phyloP scores from a whole-genome alignment of 257 asterid genomes.

The Apocynum venetum region DNA sequence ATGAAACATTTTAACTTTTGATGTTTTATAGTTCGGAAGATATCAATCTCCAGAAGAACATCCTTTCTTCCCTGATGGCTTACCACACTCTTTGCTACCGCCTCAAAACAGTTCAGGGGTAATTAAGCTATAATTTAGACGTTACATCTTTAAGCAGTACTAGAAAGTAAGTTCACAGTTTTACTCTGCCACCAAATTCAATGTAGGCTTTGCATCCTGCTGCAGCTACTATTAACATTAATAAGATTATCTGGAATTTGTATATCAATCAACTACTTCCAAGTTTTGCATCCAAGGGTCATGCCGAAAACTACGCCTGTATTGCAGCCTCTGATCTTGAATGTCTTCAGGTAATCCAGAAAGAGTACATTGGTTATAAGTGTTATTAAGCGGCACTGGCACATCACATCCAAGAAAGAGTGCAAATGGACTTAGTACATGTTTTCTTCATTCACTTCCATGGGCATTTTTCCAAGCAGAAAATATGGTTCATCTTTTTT shows the following conservation, averaged over 20 bases:
- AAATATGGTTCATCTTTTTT: no score
- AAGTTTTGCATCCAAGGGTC: slow-evolving; percentile 41
- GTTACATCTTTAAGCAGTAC: background rate
- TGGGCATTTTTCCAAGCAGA: no score
- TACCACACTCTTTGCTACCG: slow-evolving; percentile 46
- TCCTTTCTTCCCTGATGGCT: slow-evolving; percentile 58
- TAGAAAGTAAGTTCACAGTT: background rate
- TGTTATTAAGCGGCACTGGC: background rate
- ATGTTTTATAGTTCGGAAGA: slow-evolving; percentile 57
- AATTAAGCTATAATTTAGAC: background rate
- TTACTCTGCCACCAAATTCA: background rate
- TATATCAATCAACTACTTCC: slow-evolving; percentile 61
- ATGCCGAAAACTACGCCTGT: slow-evolving; percentile 44
- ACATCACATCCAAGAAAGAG: background rate
- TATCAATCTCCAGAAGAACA: slow-evolving; percentile 64
- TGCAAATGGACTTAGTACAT: background rate
- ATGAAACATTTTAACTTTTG: background rate
- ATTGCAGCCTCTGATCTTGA: slow-evolving; percentile 60
- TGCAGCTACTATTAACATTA: slow-evolving; percentile 59
- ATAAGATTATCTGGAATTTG: slow-evolving; percentile 49
- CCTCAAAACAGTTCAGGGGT: slow-evolving; percentile 32
- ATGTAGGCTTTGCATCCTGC: slow-evolving; percentile 61
- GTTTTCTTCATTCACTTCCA: background rate
- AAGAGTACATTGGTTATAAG: background rate
- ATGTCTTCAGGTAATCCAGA: slow-evolving; percentile 64